Evolutionary conservation across 179 eudicot genomes (phyloP).

Genomic region (Silene coronaria): DNA sequence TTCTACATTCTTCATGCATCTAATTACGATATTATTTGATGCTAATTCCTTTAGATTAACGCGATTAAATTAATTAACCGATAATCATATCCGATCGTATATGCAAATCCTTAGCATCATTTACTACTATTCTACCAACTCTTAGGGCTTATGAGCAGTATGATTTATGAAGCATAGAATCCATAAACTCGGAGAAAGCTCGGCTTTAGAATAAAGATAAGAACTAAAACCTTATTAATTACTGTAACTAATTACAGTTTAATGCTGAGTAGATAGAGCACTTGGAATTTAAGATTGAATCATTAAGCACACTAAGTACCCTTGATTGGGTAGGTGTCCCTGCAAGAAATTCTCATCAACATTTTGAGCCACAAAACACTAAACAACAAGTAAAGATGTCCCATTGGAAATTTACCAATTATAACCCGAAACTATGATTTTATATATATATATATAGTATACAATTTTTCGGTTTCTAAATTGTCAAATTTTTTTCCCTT

Average conservation of each 20-base stretch:
- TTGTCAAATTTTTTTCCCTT: too few relatives aligned
- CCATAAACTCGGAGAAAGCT: not conserved
- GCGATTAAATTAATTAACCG: not conserved
- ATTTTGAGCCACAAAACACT: not conserved
- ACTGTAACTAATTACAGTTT: not conserved
- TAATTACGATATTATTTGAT: not conserved
- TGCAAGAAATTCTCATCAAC: not conserved
- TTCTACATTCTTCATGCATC: not conserved
- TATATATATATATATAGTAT: too few relatives aligned
- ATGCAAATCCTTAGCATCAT: not conserved
- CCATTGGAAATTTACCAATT: not conserved
- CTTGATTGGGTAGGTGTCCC: not conserved
- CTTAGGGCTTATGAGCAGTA: too few relatives aligned
- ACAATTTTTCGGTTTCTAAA: too few relatives aligned
- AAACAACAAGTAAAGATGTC: not conserved
- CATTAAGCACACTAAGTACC: not conserved
- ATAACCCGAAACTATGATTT: not conserved
- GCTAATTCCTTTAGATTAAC: not conserved
- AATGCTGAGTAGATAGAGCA: constrained; percentile 14
- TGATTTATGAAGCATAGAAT: too few relatives aligned
- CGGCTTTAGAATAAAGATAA: not conserved
- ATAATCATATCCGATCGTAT: constrained; percentile 1
- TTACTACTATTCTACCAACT: not conserved
- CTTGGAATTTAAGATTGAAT: not conserved
- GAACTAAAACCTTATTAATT: too few relatives aligned